These are phyloP conservation scores for Cryptosporidium andersoni DNA, from an alignment of 169 alveolate genomes.

Conservation along the genomic window DNA sequence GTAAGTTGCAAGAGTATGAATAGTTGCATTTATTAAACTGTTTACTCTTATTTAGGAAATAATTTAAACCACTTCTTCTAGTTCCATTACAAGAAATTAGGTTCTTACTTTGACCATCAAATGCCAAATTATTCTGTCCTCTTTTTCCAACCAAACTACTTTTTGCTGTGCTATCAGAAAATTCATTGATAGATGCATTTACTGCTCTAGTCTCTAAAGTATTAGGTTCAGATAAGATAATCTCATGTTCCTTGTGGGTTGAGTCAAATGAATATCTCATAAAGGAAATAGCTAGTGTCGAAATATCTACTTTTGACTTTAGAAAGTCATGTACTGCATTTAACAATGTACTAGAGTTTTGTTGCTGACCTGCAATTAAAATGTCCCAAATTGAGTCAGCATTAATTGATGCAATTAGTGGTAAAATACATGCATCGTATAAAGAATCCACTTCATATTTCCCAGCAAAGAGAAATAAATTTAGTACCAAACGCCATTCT, in stretches of 20 bases:
- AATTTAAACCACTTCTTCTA: too few relatives aligned
- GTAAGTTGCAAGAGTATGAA: too few relatives aligned
- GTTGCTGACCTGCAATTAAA: constrained; percentile 26
- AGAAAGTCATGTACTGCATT: constrained; percentile 28
- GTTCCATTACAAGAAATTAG: too few relatives aligned
- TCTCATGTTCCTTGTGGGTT: neutral
- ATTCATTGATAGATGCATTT: too few relatives aligned
- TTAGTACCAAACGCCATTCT: constrained; percentile 12
- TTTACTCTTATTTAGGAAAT: too few relatives aligned
- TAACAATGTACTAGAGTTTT: constrained; percentile 12
- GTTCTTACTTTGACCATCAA: too few relatives aligned
- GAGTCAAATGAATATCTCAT: neutral
- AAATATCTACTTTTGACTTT: constrained; percentile 14
- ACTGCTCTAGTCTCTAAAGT: too few relatives aligned
- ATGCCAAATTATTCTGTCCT: too few relatives aligned
- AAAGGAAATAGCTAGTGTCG: constrained; percentile 16
- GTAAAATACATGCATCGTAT: constrained; percentile 29
- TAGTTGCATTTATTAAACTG: too few relatives aligned
- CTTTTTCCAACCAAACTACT: too few relatives aligned
- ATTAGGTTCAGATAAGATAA: too few relatives aligned
- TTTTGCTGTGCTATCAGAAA: too few relatives aligned
- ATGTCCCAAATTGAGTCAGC: constrained; percentile 26
- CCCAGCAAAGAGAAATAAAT: constrained; percentile 39
- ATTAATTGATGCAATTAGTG: constrained; percentile 35
- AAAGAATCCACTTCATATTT: constrained; percentile 33